phyloP scores from a whole-genome alignment of 176 grass and related monocot species.

The Chrysopogon serrulatus region DNA sequence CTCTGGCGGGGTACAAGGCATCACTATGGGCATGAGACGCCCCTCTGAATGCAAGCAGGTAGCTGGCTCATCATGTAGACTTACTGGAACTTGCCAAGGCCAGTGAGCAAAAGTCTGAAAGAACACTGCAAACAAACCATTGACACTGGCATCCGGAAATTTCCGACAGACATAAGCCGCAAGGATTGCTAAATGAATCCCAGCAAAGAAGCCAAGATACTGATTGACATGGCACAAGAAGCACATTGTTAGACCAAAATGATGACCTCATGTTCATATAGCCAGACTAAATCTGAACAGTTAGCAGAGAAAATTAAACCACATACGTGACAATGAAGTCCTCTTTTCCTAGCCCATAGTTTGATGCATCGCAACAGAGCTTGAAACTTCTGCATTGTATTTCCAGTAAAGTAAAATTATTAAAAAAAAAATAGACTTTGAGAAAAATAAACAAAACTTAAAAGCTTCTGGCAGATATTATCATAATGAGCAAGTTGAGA shows the following conservation, averaged over 20 bases:
- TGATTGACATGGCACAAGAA: conserved; percentile 22
- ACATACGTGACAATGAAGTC: conserved; percentile 66
- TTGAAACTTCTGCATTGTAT: conserved; percentile 57
- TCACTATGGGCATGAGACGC: conserved; percentile 62
- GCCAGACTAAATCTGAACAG: neutral
- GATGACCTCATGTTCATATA: neutral
- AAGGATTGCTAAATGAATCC: conserved; percentile 66
- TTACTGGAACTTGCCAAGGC: conserved; percentile 57
- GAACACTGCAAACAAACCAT: conserved; percentile 46
- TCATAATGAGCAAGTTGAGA: neutral
- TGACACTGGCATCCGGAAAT: conserved; percentile 43
- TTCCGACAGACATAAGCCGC: conserved; percentile 59
- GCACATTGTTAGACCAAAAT: neutral
- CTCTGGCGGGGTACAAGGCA: conserved; percentile 68
- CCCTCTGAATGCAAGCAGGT: conserved; percentile 24
- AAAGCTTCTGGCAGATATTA: neutral
- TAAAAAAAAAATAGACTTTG: neutral
- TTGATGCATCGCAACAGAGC: conserved; percentile 57
- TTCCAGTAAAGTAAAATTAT: conserved; percentile 1
- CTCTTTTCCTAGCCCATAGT: conserved; percentile 62
- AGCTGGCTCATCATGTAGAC: conserved; percentile 30
- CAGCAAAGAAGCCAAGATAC: conserved; percentile 71
- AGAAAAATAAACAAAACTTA: neutral
- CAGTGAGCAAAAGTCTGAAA: conserved; percentile 67
- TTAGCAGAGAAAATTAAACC: neutral